phyloP scores from a whole-genome alignment of 1,139 yeast species.

The Magnusiomyces magnusii region DNA sequence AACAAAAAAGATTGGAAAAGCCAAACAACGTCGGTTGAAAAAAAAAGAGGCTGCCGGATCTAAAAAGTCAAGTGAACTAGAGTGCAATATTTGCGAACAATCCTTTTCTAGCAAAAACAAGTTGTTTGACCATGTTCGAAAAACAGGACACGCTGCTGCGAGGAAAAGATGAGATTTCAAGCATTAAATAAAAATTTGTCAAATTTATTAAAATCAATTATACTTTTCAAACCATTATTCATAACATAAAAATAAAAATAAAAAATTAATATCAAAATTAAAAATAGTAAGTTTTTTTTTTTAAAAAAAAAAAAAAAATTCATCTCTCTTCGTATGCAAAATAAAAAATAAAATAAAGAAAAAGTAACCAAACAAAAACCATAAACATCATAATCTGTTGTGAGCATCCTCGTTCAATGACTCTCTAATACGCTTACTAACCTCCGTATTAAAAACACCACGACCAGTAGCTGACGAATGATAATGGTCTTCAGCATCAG shows the following conservation, averaged over 20 bases:
- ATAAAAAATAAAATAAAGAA: too few species aligned
- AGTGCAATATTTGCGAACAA: conserved; percentile 56
- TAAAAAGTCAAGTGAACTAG: conserved; percentile 27
- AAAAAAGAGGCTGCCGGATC: conserved; percentile 19
- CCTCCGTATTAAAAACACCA: conserved; percentile 17
- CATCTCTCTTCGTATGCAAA: too few species aligned
- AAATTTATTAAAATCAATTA: too few species aligned
- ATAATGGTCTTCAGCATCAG: neutral
- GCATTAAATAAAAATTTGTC: too few species aligned
- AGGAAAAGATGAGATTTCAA: too few species aligned
- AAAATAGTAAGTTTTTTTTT: too few species aligned
- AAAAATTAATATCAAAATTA: too few species aligned
- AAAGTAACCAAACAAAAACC: too few species aligned
- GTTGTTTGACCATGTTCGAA: conserved; percentile 66
- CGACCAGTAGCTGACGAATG: conserved; percentile 13
- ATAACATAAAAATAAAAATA: too few species aligned
- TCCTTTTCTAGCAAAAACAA: conserved; percentile 62
- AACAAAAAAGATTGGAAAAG: conserved; percentile 25
- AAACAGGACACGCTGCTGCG: conserved; percentile 51
- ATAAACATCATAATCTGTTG: too few species aligned
- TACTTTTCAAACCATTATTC: too few species aligned
- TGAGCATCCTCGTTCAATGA: conserved; percentile 24
- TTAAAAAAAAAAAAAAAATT: too few species aligned
- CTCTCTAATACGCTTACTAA: conserved; percentile 26
- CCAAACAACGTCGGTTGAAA: conserved; percentile 28